Conservation (phyloP, 2,329 filamentous ascomycete species). For the Cladosporium cucumerinum region DNA sequence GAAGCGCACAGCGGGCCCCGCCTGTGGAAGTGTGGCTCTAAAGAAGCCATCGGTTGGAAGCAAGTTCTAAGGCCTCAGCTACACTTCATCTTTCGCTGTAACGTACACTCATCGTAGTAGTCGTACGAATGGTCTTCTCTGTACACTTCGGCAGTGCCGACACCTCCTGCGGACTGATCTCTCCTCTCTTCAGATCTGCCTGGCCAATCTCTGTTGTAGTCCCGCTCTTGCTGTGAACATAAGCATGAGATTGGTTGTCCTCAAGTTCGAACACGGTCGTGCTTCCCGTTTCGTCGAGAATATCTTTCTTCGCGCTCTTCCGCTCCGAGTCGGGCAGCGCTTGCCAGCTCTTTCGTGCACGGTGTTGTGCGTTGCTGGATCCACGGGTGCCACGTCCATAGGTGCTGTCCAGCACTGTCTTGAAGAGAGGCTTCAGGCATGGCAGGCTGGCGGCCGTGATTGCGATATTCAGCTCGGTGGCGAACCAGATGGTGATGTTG, state of each 20-base stretch:
- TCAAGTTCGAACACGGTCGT: not conserved
- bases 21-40: not conserved
- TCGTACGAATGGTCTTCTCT: not conserved
- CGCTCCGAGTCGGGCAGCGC: not conserved
- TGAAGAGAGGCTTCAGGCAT: conserved; percentile 21
- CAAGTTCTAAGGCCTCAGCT: not conserved
- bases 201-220: not conserved
- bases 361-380: not conserved
- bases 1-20: no score
- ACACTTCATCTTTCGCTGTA: not conserved
- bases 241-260: not conserved
- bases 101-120: not conserved
- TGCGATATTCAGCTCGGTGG: conserved; percentile 28
- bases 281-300: not conserved
- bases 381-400: not conserved
- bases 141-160: not conserved
- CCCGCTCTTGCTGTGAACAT: not conserved
- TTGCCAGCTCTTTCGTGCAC: not conserved
- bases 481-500: conserved; percentile 16
- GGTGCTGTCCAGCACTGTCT: not conserved
- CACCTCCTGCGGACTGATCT: not conserved
- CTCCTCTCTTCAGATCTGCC: not conserved
- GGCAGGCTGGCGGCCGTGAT: conserved; percentile 23
- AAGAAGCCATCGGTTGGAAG: not conserved
- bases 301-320: not conserved